Base-by-base conservation (phyloP, 2,329 filamentous ascomycete species). In the Pseudogymnoascus pannorum region DNA sequence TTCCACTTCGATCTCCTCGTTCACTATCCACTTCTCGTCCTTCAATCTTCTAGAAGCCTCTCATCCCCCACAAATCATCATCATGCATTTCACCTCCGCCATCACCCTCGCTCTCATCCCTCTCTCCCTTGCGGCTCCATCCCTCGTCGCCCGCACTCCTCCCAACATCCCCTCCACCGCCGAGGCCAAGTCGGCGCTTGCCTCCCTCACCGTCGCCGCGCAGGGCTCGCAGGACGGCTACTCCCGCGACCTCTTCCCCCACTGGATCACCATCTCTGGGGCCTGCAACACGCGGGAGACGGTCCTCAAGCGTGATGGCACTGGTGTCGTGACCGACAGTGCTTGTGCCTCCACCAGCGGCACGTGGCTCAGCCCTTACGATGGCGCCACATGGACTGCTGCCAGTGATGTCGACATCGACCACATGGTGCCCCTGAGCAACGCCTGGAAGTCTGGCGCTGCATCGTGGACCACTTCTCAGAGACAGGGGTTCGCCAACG, bases 401-500 rank as follows among this genome's bases (percentile, higher is more conserved):
- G 82, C 88, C 1, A 81, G 79, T 16, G 87, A 92, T 67, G 73
- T 94, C 1, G 89, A 93, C 67, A 93, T 94, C 63, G 91, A 94
- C 72, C 91, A 94, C 72, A 80, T 94, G 75, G 88, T 95, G 2
- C 89, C 91, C 0, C 73, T 95, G 64, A 87, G 87, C 71, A 91
- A 92, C 69, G 89, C 89, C 4, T 93, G 89, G 89, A 85, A 88
- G 82, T 89, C 86, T 48, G 89, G 89, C 18, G 89, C 90, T 11
- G 79, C 81, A 6, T 73, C 76, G 1, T 93, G 90, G 91, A 89
- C 88, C 0, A 87, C 86, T 0, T 75, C 79, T 18, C 79, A 82
- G 68, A 84, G 91, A 61, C 77, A 87, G 70, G 72, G 78, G 2
- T 92, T 92, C 70, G 91, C 91, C 66, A 94, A 91, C 73, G 91